phyloP scores from a whole-genome alignment of 495 filamentous ascomycete species.

The Penicillium egyptiacum region DNA sequence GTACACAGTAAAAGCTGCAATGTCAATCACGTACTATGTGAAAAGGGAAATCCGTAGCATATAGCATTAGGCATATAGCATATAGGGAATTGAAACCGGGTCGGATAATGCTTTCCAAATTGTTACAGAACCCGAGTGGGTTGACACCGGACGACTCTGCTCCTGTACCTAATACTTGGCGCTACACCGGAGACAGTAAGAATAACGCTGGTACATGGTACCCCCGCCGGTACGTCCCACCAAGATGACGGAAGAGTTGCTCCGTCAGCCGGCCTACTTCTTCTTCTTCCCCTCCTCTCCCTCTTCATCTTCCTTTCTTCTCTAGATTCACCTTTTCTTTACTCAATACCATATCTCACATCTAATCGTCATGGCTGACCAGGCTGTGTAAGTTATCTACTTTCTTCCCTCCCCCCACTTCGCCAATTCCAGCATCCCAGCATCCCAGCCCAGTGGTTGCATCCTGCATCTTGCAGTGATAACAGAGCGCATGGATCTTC shows the following conservation, averaged over 20 bases:
- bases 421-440: slow-evolving; percentile 5
- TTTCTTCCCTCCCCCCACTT: slow-evolving; percentile 6
- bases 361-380: slow-evolving; percentile 39
- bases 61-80: not conserved
- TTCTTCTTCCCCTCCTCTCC: slow-evolving; percentile 21
- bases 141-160: slow-evolving; percentile 46
- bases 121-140: slow-evolving; percentile 29
- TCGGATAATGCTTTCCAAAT: slow-evolving; percentile 22
- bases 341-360: slow-evolving; percentile 8
- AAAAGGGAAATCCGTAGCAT: not conserved
- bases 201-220: slow-evolving; percentile 15
- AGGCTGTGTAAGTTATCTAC: slow-evolving; percentile 58
- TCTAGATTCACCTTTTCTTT: slow-evolving; percentile 19
- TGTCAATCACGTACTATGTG: not conserved
- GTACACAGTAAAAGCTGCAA: slow-evolving; percentile 16
- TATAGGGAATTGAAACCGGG: slow-evolving; percentile 11
- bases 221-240: slow-evolving; percentile 37
- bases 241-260: slow-evolving; percentile 47
- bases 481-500: not conserved
- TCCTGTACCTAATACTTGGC: slow-evolving; percentile 38
- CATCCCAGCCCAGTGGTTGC: not conserved
- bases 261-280: slow-evolving; percentile 42
- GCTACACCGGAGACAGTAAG: slow-evolving; percentile 27
- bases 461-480: not conserved
- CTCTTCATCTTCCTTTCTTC: slow-evolving; percentile 18